Evolutionary conservation across 176 grass and related monocot species (phyloP), one percentile per base, ranked within the genome.

Genomic region (Zoysia pacifica): DNA sequence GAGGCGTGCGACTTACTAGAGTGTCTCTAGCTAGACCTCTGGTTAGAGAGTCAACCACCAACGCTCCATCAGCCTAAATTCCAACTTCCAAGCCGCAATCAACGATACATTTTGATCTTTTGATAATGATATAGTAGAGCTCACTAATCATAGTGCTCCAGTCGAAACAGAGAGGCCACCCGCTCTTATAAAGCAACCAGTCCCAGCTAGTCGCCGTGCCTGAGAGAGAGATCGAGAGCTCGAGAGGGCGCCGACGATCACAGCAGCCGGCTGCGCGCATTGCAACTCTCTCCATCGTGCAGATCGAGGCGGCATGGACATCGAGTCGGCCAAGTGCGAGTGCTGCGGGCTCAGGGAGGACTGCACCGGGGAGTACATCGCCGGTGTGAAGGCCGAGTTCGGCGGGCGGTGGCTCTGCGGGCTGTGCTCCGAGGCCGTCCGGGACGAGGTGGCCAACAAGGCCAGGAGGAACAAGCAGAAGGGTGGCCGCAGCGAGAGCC

Each of bases 371-470:
- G 89, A 88, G 38, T 97, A 97, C 82, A 97, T 97, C 68, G 62
- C 41, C 20, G 63, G 74, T 9, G 91, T 97, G 40, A 93, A 86
- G 82, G 84, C 82, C 4, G 69, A 67, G 5, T 97, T 97, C 16
- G 91, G 84, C 7, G 94, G 94, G 16, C 82, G 81, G 73, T 97
- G 87, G 94, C 86, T 97, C 5, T 97, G 91, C 53, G 94, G 94
- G 36, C 87, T 97, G 10, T 97, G 91, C 80, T 90, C 91, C 6
- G 89, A 97, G 80, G 80, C 92, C 1, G 89, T 94, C 59, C 75
- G 83, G 71, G 86, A 94, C 55, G 92, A 94, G 68, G 80, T 82
- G 53, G 59, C 63, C 55, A 62, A 62, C 55, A 62, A 62, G 59
- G 51, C 63, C 42, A 83, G 87, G 86, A 81, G 81, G 40, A 69